Evolutionary conservation across 768 basidiomycete species (phyloP).

Genomic region (Boletus pseudopeckii): DNA sequence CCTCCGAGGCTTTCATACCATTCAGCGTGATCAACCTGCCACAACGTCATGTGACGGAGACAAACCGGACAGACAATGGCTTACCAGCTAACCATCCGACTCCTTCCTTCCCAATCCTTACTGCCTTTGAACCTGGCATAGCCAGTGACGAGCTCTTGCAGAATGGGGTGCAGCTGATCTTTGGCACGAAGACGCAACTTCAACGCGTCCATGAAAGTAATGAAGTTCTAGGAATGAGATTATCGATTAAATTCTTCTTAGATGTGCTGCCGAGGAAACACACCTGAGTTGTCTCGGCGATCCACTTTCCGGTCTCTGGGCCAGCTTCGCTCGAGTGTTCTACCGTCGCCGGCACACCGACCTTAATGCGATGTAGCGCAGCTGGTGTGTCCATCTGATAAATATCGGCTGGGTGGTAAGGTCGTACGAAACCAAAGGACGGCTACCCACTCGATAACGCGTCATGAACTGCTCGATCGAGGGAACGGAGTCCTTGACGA

Average conservation of each 20-base stretch:
- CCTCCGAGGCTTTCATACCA: conserved; percentile 95
- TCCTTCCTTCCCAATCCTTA: conserved; percentile 95
- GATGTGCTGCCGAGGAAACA: conserved; percentile 1
- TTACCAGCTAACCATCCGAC: conserved; percentile 85
- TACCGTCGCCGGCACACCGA: conserved; percentile 94
- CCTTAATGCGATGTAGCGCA: conserved; percentile 82
- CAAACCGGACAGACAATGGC: conserved; percentile 20
- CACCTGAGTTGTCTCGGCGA: conserved; percentile 96
- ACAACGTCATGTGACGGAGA: not conserved
- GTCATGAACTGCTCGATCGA: conserved; percentile 90
- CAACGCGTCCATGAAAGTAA: conserved; percentile 98
- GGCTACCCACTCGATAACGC: conserved; percentile 65
- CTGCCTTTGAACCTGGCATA: conserved; percentile 94
- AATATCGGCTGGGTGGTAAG: not conserved
- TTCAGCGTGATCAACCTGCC: conserved; percentile 92
- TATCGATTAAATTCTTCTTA: not conserved
- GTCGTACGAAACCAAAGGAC: not conserved
- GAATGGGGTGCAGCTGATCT: conserved; percentile 90
- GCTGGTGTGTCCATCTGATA: conserved; percentile 90
- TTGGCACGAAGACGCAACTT: conserved; percentile 93
- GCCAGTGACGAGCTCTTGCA: conserved; percentile 93
- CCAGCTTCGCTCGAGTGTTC: conserved; percentile 93
- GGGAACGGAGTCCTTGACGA: conserved; percentile 86
- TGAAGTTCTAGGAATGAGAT: conserved; percentile 69
- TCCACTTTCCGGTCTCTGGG: conserved; percentile 93